Base-by-base conservation (phyloP, 2,329 filamentous ascomycete species). In the Plenodomus lindquistii region DNA sequence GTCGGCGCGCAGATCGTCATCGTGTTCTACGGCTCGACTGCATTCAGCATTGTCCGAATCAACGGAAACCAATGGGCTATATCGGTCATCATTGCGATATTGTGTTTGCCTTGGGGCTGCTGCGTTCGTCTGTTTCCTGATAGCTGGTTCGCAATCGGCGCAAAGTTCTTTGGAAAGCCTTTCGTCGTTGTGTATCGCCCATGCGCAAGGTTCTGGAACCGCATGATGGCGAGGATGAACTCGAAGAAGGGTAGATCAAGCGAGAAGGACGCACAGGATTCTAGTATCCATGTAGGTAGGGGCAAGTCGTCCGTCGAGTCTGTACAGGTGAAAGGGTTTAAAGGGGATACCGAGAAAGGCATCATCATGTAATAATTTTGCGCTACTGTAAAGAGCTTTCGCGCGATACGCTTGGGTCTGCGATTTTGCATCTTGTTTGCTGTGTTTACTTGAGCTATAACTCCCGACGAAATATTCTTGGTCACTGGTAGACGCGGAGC, bases 1-100 rank as follows among this genome's bases (percentile, higher is more conserved):
- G 84, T 93, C 57, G 91, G 85, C 55, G 90, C 89, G 15, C 93
- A 97, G 69, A 77, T 94, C 24, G 81, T 97, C 71, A 97, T 97
- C 69, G 82, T 97, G 62, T 93, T 89, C 64, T 83, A 96, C 40
- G 93, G 92, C 15, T 77, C 76, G 40, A 65, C 70, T 15, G 81
- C 80, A 2, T 83, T 84, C 62, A 72, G 75, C 17, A 79, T 84
- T 56, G 74, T 73, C 24, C 64, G 48, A 16, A 71, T 83, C 55
- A 73, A 76, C 43, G 80, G 79, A 1, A 58, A 66, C 1, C 80
- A 83, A 62, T 84, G 81, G 81, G 81, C 74, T 13, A 78, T 82
- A 44, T 81, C 74, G 20, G 37, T 83, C n/a, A 65, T 80, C 16
- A 57, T 79, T 2, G 79, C 77, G 1, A 69, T 75, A 2, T 50